Conservation (phyloP, 495 filamentous ascomycete genomes). For the Pyrenula aspistea region DNA sequence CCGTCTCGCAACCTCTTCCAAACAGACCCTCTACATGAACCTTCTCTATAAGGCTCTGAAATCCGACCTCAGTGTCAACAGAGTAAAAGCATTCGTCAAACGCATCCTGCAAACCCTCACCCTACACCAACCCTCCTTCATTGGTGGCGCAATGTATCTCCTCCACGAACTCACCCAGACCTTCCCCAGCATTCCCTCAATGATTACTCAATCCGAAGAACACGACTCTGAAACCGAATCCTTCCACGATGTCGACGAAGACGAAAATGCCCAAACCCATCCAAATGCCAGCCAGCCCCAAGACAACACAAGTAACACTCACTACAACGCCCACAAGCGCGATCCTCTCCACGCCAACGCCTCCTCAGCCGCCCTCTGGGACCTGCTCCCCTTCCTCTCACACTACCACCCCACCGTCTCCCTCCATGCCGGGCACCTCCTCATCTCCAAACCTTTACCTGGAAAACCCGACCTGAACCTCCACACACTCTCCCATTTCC, state of each 20-base stretch:
- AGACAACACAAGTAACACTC: conserved; percentile 4
- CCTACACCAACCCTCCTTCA: conserved; percentile 84
- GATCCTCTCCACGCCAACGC: conserved; percentile 87
- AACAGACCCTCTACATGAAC: conserved; percentile 90
- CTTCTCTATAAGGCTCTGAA: conserved; percentile 79
- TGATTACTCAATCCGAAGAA: conserved; percentile 64
- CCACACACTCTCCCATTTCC: conserved; percentile 85
- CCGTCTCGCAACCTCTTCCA: conserved; percentile 76
- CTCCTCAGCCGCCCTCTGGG: conserved; percentile 84
- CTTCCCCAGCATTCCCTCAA: conserved; percentile 60
- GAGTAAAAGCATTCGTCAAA: conserved; percentile 92
- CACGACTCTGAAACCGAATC: conserved; percentile 58
- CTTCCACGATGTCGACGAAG: conserved; percentile 57
- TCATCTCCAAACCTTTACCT: conserved; percentile 53
- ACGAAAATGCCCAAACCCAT: conserved; percentile 22
- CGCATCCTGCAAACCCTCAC: conserved; percentile 75
- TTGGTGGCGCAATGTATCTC: conserved; percentile 79
- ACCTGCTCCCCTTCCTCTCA: conserved; percentile 61
- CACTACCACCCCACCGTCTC: conserved; percentile 96
- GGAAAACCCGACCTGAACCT: conserved; percentile 78
- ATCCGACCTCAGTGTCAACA: conserved; percentile 71
- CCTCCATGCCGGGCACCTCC: conserved; percentile 62
- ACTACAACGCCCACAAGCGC: conserved; percentile 80
- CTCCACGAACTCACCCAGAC: conserved; percentile 65
- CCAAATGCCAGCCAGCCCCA: conserved; percentile 14